Evolutionary conservation across 163 green algal species (phyloP).

Genomic region (Chlamydomonas reinhardtii): DNA sequence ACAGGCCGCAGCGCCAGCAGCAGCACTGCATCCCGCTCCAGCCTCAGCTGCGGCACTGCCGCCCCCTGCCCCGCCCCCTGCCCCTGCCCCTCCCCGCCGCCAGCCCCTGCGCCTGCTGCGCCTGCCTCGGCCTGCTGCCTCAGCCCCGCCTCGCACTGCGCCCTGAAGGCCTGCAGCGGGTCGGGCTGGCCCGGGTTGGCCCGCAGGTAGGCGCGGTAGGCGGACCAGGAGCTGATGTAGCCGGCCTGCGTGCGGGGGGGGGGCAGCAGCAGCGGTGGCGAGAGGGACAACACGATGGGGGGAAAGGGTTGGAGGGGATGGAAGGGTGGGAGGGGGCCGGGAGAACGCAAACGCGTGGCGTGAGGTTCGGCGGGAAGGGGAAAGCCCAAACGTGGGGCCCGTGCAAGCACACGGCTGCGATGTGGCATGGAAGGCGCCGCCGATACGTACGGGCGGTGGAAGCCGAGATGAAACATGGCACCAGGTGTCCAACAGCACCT

Average conservation of each 20-base stretch:
- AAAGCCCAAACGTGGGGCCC: no score
- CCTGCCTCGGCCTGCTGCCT: background rate
- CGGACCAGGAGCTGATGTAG: conserved; percentile 25
- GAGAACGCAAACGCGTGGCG: no score
- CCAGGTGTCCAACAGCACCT: no score
- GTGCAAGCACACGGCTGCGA: no score
- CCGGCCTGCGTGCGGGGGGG: background rate
- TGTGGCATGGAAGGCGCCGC: no score
- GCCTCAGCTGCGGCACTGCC: background rate
- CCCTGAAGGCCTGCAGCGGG: background rate
- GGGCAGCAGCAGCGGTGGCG: no score
- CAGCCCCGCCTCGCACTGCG: background rate
- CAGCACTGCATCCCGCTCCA: background rate
- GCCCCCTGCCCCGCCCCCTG: background rate
- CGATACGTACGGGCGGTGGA: no score
- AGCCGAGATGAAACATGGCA: no score
- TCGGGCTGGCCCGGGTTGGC: background rate
- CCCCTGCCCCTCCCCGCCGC: no score
- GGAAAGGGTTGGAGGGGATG: background rate
- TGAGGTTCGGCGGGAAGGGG: no score
- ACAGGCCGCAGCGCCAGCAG: conserved; percentile 18
- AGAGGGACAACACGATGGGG: no score
- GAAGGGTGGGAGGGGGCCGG: background rate
- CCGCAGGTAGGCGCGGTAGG: background rate
- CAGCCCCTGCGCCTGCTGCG: background rate